These are phyloP conservation scores for Diaporthe capsici DNA, from an alignment of 2,329 filamentous ascomycete species.

Conservation along the genomic window DNA sequence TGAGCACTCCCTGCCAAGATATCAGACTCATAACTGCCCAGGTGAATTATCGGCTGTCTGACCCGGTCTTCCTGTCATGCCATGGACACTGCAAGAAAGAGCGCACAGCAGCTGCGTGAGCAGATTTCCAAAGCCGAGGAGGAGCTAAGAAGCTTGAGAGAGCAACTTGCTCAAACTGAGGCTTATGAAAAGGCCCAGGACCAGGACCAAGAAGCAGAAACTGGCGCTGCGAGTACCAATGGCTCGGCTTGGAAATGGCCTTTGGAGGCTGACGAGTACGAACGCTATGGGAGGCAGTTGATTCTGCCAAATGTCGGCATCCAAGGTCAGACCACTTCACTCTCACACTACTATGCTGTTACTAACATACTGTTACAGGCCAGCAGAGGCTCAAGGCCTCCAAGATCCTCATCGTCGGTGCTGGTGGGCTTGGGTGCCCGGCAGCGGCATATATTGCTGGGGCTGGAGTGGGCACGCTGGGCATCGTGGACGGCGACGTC, in stretches of 20 bases:
- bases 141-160: conserved; percentile 61
- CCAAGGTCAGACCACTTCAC: conserved; percentile 65
- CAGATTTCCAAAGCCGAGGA: conserved; percentile 64
- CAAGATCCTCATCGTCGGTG: conserved; percentile 85
- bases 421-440: conserved; percentile 91
- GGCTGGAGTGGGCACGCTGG: conserved; percentile 86
- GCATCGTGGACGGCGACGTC: conserved; percentile 87
- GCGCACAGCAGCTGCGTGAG: conserved; percentile 55
- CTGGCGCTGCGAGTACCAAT: not conserved
- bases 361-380: conserved; percentile 60
- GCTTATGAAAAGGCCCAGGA: conserved; percentile 51
- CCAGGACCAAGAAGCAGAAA: conserved; percentile 8
- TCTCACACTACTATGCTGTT: conserved; percentile 1
- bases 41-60: too few species aligned
- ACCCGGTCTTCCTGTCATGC: not conserved
- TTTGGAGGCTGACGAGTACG: conserved; percentile 80
- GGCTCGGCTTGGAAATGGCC: conserved; percentile 71
- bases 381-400: conserved; percentile 81
- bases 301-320: conserved; percentile 88
- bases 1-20: not conserved
- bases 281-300: conserved; percentile 90
- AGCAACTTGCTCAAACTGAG: conserved; percentile 60
- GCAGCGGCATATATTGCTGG: conserved; percentile 94
- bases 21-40: not conserved
- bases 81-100: conserved; percentile 54